phyloP scores from a whole-genome alignment of 352 stramenopile genomes.

The Phytophthora hybrid region DNA sequence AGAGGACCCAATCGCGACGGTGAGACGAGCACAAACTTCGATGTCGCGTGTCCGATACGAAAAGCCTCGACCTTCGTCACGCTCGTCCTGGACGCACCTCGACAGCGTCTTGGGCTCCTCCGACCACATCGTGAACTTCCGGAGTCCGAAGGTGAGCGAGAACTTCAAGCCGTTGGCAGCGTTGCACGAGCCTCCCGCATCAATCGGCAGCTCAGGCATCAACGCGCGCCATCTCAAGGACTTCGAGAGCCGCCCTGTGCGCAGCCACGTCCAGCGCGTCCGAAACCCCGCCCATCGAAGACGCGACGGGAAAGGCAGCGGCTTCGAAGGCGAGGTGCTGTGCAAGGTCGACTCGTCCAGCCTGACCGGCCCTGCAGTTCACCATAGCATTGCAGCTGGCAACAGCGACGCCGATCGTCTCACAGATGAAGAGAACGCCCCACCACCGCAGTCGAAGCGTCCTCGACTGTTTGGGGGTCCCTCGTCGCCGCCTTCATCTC shows the following conservation, averaged over 20 bases:
- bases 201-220: conserved; percentile 15
- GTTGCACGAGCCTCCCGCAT: conserved; percentile 19
- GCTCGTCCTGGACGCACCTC: conserved; percentile 68
- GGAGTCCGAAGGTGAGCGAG: conserved; percentile 83
- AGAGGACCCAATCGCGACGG: conserved; percentile 15
- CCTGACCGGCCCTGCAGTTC: too few species aligned
- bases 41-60: conserved; percentile 34
- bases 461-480: conserved; percentile 22
- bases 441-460: conserved; percentile 29
- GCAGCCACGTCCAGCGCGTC: conserved; percentile 54
- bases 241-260: conserved; percentile 54
- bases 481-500: conserved; percentile 26
- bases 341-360: conserved; percentile 55
- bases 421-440: conserved; percentile 35
- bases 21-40: not conserved
- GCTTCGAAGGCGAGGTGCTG: conserved; percentile 74
- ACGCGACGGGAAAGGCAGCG: conserved; percentile 64
- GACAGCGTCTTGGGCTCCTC: conserved; percentile 74
- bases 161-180: conserved; percentile 67
- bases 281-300: conserved; percentile 62
- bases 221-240: conserved; percentile 46
- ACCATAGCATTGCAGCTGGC: conserved; percentile 2
- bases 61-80: conserved; percentile 49
- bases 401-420: conserved; percentile 16
- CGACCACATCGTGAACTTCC: conserved; percentile 80